Percentiles rank a stretch among this genome's conserved stretches.
phyloP scores from a whole-genome alignment of 2,329 filamentous ascomycete genomes.

The Pseudocercospora vitis region DNA sequence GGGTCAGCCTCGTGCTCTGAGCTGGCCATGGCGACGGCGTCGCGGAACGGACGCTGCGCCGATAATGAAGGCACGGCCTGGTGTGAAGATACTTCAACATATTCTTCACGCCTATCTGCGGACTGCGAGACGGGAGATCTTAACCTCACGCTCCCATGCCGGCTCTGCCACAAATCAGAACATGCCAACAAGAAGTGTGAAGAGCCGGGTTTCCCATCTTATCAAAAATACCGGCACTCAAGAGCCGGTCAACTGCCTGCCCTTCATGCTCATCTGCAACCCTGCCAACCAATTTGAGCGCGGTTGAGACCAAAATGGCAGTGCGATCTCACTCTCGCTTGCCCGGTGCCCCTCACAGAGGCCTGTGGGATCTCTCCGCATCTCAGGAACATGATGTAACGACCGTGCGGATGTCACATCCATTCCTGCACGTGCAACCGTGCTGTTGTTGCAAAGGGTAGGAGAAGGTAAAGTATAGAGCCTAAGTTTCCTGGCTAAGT shows the following conservation, averaged over 20 bases:
- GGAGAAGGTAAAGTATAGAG: neutral
- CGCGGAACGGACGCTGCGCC: too few relatives aligned
- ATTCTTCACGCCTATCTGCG: too few relatives aligned
- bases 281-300: neutral
- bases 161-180: neutral
- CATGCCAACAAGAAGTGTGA: neutral
- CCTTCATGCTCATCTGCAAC: neutral
- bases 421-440: neutral
- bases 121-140: neutral
- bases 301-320: neutral
- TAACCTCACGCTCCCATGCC: too few relatives aligned
- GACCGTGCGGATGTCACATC: neutral
- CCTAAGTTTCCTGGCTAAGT: neutral
- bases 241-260: neutral
- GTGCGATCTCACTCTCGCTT: neutral
- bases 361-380: slow-evolving; percentile 2
- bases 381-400: slow-evolving; percentile 8
- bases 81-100: too few relatives aligned
- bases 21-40: too few relatives aligned
- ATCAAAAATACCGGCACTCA: neutral
- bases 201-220: neutral
- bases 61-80: too few relatives aligned
- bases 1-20: too few relatives aligned
- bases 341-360: neutral
- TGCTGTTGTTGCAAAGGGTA: neutral